Base-by-base conservation (phyloP, 306 rosid species). In the Senna tora region DNA sequence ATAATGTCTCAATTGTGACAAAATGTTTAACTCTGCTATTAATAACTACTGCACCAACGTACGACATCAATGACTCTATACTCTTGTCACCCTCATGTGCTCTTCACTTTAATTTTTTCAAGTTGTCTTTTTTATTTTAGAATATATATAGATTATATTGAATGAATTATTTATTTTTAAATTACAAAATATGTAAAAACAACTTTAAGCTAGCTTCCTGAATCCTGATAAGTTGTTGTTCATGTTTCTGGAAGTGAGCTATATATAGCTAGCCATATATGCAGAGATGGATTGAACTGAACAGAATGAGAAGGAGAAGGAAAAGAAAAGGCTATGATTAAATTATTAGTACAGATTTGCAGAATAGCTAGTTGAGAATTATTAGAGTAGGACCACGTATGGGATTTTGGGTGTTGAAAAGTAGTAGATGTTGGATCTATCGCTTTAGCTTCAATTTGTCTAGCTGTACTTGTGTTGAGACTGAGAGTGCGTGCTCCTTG, bases 391-490 rank as follows among this genome's bases (percentile, higher is more conserved):
- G 65, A 49, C 45, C 57, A 67, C 38, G 66, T 60, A 67, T 56
- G 69, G 42, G 73, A 71, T 68, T 51, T 62, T 53, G 66, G 62
- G 45, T 67, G 19, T 50, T 75, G 67, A 49, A 72, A 79, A 82
- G 75, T 73, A 68, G 30, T 3, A 73, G 22, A 73, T 77, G 77
- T 83, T 79, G 84, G 84, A 83, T 83, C 87, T 47, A 72, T 72
- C 84, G 21, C 79, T 64, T 32, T 78, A 75, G 33, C 57, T 41
- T 62, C 67, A 39, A 62, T 16, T 7, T 67, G 79, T 75, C 84
- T 79, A 76, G 82, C 79, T 83, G 84, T 83, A 67, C 65, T 9
- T 11, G 16, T n/a, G 79, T 72, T 61, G 60, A 45, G 77, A 59
- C 46, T 42, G 74, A 60, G 76, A 72, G 67, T 76, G 79, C 67